Conservation (phyloP, 768 basidiomycete genomes). For the Sarcomyxa edulis region DNA sequence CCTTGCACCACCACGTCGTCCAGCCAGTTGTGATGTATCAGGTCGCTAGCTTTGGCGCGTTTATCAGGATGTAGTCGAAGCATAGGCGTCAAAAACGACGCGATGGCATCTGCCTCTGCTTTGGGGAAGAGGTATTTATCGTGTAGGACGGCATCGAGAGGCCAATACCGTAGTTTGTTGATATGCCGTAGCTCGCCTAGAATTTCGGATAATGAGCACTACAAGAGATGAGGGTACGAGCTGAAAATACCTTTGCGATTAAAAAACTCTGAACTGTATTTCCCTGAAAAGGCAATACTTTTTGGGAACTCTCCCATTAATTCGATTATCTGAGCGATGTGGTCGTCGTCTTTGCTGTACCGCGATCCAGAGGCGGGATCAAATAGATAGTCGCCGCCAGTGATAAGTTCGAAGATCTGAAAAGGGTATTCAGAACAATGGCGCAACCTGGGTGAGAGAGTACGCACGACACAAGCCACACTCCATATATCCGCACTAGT, state of each 20-base stretch:
- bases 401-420: conserved; percentile 91
- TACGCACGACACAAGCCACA: conserved; percentile 84
- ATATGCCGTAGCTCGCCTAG: conserved; percentile 86
- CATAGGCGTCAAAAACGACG: conserved; percentile 85
- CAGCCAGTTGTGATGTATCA: conserved; percentile 84
- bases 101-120: conserved; percentile 74
- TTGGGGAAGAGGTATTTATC: conserved; percentile 96
- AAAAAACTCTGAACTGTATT: conserved; percentile 93
- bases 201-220: neutral
- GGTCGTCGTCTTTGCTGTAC: conserved; percentile 95
- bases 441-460: neutral
- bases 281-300: conserved; percentile 79
- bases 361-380: conserved; percentile 93
- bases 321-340: conserved; percentile 98
- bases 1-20: conserved; percentile 83
- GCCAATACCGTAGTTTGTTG: conserved; percentile 91
- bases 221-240: neutral
- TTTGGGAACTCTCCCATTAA: conserved; percentile 88
- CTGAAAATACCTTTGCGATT: conserved; percentile 74
- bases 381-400: conserved; percentile 96
- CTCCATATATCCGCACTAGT: conserved; percentile 96
- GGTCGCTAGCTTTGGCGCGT: conserved; percentile 82
- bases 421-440: neutral
- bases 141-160: conserved; percentile 71
- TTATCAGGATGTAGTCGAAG: conserved; percentile 84